Base-by-base conservation (phyloP, 177 flowering plant genomes). In the Tripterygium wilfordii region DNA sequence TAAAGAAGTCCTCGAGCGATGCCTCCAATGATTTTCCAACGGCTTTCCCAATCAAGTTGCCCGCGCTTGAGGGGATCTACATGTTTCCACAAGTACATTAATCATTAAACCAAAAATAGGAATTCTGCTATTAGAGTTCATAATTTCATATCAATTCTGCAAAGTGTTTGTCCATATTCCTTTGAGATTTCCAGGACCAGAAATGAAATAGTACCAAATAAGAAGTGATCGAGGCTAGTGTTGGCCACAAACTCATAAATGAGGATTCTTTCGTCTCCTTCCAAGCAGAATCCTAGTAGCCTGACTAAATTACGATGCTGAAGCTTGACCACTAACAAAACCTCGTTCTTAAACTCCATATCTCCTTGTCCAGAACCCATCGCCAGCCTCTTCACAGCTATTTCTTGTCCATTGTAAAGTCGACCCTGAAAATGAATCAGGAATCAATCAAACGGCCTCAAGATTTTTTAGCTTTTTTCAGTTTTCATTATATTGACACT, bases 221-320 rank as follows among this genome's bases (percentile, higher is more conserved):
- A 48, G 52, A 47, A 41, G 30, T 24, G 24, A 33, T 56, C 60
- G 20, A 56, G 48, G 41, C 60, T 56, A 12, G 40, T 32, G 33
- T 56, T 56, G 8, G 53, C 48, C 30, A 56, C 47, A 33, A 56
- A 56, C 42, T 56, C 60, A 26, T 56, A 56, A 19, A 56, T 26
- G 25, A 56, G 60, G 32, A 56, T 40, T 19, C 48, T 56, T 47
- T 56, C 60, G n/a, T n/a, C n/a, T n/a, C n/a, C n/a, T n/a, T n/a
- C n/a, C n/a, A n/a, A n/a, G n/a, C n/a, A n/a, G n/a, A 21, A 23
- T 23, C 60, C 60, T 0, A 48, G 39, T 18, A 56, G 53, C 42
- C 45, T 48, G 10, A 56, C 60, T 13, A 48, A 41, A 48, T 56
- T 56, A 4, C 60, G 23, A 16, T 56, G 60, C 25, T 56, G 60